These are phyloP conservation scores for Phytopythium sindhum DNA, from an alignment of 352 stramenopile genomes.

Conservation along the genomic window DNA sequence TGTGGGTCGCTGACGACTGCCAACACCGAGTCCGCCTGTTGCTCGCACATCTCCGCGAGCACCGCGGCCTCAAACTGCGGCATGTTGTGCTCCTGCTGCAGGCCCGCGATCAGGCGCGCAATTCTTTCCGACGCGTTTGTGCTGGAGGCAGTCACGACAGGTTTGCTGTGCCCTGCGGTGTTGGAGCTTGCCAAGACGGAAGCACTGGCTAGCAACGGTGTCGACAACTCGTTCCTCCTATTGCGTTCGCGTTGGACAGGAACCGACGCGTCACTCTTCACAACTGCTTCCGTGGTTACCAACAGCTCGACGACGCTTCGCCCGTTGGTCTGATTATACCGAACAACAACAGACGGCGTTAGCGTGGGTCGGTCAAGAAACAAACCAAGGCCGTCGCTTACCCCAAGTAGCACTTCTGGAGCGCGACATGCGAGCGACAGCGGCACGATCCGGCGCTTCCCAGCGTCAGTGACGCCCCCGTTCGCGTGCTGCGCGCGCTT, in stretches of 20 bases:
- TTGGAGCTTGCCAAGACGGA: background rate
- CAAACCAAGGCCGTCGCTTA: background rate
- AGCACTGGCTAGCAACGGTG: background rate
- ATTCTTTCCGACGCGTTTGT: slow-evolving; percentile 16
- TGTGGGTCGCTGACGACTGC: slow-evolving; percentile 19
- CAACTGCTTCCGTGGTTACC: slow-evolving; percentile 22
- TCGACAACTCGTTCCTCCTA: background rate
- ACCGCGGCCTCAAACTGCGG: slow-evolving; percentile 41
- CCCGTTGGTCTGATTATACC: background rate
- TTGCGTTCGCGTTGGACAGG: too few species aligned
- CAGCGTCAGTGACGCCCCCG: slow-evolving; percentile 7
- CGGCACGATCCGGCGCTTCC: slow-evolving; percentile 40
- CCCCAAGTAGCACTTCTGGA: slow-evolving; percentile 36
- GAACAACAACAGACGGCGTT: background rate
- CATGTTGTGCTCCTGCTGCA: slow-evolving; percentile 42
- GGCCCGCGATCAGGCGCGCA: slow-evolving; percentile 25
- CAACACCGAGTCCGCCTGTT: slow-evolving; percentile 32
- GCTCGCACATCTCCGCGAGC: slow-evolving; percentile 42
- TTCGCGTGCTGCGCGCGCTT: slow-evolving; percentile 3
- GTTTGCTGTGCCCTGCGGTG: background rate
- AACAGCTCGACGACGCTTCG: slow-evolving; percentile 2
- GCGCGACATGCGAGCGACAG: slow-evolving; percentile 54
- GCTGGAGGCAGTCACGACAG: background rate
- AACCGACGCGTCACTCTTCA: background rate
- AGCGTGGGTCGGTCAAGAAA: background rate